Evolutionary conservation across 2,329 filamentous ascomycete genomes (phyloP).

Genomic region (Fusarium acutatum): DNA sequence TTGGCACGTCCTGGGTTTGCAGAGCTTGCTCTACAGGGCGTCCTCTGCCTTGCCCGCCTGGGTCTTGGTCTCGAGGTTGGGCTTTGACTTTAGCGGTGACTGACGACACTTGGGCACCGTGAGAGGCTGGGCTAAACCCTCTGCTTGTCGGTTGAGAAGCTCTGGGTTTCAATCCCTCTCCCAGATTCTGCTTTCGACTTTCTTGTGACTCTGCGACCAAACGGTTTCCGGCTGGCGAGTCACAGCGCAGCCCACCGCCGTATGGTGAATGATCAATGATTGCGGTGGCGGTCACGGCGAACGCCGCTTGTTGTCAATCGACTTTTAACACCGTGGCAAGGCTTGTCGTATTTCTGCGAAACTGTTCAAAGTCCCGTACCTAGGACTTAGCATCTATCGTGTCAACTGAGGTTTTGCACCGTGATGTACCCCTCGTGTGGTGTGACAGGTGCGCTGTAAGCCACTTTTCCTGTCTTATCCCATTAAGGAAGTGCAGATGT

Average conservation of each 20-base stretch:
- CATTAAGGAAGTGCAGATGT: slow-evolving; percentile 32
- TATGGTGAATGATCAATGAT: slow-evolving; percentile 25
- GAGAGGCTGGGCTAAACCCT: slow-evolving; percentile 14
- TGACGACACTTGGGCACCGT: slow-evolving; percentile 33
- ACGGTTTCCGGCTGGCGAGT: slow-evolving; percentile 35
- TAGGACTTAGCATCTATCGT: slow-evolving; percentile 14
- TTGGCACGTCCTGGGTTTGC: slow-evolving; percentile 30
- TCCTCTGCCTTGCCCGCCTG: slow-evolving; percentile 23
- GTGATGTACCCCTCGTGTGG: slow-evolving; percentile 30
- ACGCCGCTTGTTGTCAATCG: slow-evolving; percentile 22
- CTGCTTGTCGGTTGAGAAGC: not conserved
- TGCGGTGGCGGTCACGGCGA: slow-evolving; percentile 16
- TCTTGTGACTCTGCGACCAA: slow-evolving; percentile 26
- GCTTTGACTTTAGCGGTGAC: slow-evolving; percentile 37
- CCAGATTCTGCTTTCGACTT: not conserved
- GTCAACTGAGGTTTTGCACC: slow-evolving; percentile 9
- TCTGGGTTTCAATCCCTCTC: not conserved
- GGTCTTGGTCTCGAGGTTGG: slow-evolving; percentile 22
- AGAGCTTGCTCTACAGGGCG: slow-evolving; percentile 18
- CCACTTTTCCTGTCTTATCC: slow-evolving; percentile 32
- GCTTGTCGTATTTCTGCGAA: not conserved
- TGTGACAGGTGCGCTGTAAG: slow-evolving; percentile 36
- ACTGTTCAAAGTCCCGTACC: slow-evolving; percentile 1
- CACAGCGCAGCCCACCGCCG: slow-evolving; percentile 30
- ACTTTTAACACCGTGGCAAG: not conserved